Evolutionary conservation across 2,329 filamentous ascomycete genomes (phyloP), one percentile per base, ranked within the genome.

Genomic region (Aspergillus novofumigatus): DNA sequence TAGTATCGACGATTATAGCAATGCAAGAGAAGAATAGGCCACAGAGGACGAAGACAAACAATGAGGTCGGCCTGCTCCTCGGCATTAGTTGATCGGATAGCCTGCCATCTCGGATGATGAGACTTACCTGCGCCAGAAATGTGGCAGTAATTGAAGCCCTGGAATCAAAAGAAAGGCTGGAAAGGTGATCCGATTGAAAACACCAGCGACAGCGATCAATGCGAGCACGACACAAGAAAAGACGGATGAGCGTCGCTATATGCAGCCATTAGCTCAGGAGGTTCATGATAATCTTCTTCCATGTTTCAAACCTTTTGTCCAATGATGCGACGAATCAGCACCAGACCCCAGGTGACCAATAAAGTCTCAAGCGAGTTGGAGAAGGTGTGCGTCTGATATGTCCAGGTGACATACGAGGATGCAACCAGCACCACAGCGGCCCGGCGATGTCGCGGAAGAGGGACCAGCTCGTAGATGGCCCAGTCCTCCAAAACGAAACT

Each of bases 361-460:
- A 99, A 80, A 2, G 94, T 97, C 78, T 99, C 94, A 64, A 97
- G 84, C 60, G 93, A 95, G 77, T 99, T 99, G 61, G 93, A 97
- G 74, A 99, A 97, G 11, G 94, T 97, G 76, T 99, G 94, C 20
- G 91, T 94, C 77, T 99, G 94, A 77, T 93, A 96, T 48, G 93
- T 97, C 93, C 94, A 99, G 50, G 94, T 99, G 65, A 97, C 93
- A 76, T 97, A 99, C 26, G 92, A 97, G 28, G 93, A 97, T 49
- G 93, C 92, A 59, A 97, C 89, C 56, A 99, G 82, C 49, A 95
- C 80, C 48, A 95, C 84, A 9, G 92, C 91, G 55, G 88, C 80
- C 65, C 85, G 85, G 61, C 91, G 87, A 67, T 84, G 78, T 59
- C 87, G 86, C 61, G 86, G 86, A 42, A 88, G 89, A 60, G 87